phyloP scores from a whole-genome alignment of 345 rosid genomes.

The Arabidopsis suecica region DNA sequence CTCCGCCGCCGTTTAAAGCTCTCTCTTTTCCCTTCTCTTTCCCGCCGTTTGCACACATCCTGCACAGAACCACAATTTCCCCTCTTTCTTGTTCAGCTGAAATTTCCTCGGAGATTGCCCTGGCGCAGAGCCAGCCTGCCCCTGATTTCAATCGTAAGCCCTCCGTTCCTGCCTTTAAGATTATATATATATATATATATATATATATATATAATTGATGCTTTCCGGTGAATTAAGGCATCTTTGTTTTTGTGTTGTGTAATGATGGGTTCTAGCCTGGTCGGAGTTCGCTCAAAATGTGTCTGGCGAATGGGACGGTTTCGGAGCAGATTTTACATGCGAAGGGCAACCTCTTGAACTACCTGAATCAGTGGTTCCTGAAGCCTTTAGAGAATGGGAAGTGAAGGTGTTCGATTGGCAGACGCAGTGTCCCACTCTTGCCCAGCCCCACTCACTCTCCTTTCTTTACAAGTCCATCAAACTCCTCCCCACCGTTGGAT shows the following conservation, averaged over 20 bases:
- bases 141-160: conserved; percentile 25
- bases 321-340: conserved; percentile 81
- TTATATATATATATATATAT: too few relatives aligned
- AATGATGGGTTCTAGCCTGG: conserved; percentile 54
- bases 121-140: conserved; percentile 13
- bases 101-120: conserved; percentile 12
- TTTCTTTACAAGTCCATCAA: conserved; percentile 70
- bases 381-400: conserved; percentile 96
- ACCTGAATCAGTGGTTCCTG: conserved; percentile 87
- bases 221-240: neutral
- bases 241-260: neutral
- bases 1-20: conserved; percentile 9
- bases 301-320: conserved; percentile 98
- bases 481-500: conserved; percentile 95
- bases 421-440: conserved; percentile 95
- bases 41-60: too few relatives aligned
- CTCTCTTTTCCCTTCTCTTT: conserved; percentile 19
- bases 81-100: conserved; percentile 31
- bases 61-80: neutral
- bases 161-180: neutral
- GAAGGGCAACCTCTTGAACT: conserved; percentile 78
- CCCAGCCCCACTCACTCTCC: conserved; percentile 48
- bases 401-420: conserved; percentile 97
- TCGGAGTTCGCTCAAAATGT: conserved; percentile 71
- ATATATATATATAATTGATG: neutral